Percentiles rank a stretch among this genome's conserved stretches.
These are phyloP conservation scores for Vigna radiata DNA, from an alignment of 306 rosid genomes.

Conservation along the genomic window DNA sequence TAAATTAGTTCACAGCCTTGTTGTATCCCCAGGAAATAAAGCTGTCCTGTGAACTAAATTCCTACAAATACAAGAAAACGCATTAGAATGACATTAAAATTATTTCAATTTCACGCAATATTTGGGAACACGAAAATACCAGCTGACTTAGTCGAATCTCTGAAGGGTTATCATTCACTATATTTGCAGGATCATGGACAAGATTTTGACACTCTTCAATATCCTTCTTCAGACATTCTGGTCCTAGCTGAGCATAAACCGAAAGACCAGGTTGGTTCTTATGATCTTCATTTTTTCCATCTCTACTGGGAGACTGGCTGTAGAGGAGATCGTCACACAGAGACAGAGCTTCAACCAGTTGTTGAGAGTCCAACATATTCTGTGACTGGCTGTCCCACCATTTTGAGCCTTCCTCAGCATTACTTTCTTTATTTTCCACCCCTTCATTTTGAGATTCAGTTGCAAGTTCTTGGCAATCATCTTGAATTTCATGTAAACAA, in stretches of 20 bases:
- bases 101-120: background rate
- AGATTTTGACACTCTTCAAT: constrained; percentile 80
- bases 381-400: constrained; percentile 96
- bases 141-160: constrained; percentile 87
- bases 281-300: constrained; percentile 47
- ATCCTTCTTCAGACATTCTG: constrained; percentile 80
- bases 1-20: constrained; percentile 52
- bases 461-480: constrained; percentile 48
- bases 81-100: constrained; percentile 6
- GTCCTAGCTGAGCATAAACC: constrained; percentile 72
- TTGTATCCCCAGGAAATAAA: constrained; percentile 65
- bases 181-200: constrained; percentile 59
- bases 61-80: constrained; percentile 53
- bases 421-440: constrained; percentile 47
- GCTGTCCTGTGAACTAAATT: constrained; percentile 78
- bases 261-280: constrained; percentile 56
- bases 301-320: constrained; percentile 80
- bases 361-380: constrained; percentile 76
- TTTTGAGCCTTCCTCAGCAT: constrained; percentile 61
- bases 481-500: constrained; percentile 53
- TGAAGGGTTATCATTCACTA: constrained; percentile 69
- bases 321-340: constrained; percentile 76
- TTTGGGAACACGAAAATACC: constrained; percentile 45
- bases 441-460: constrained; percentile 50
- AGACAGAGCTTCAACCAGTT: constrained; percentile 74